phyloP scores from a whole-genome alignment of 2,329 filamentous ascomycete species.

The Ophiocordyceps unilateralis region DNA sequence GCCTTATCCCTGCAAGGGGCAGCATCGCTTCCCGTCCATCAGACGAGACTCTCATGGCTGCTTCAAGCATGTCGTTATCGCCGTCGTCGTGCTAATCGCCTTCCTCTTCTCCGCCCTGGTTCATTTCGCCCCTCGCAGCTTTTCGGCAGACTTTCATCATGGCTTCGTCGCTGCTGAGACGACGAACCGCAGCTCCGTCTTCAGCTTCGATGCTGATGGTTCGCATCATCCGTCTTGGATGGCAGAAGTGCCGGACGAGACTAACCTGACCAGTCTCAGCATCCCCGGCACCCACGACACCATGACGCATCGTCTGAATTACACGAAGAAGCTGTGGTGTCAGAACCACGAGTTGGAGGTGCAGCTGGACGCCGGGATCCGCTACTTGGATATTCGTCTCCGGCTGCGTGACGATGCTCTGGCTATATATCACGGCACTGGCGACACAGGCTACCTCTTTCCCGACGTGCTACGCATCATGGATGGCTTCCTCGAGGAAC shows the following conservation, averaged over 20 bases:
- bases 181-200: conserved; percentile 12
- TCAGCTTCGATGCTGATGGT: conserved; percentile 24
- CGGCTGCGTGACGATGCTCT: conserved; percentile 24
- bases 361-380: conserved; percentile 28
- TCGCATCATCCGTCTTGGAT: conserved; percentile 23
- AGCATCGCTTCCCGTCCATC: too few relatives aligned
- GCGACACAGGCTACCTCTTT: conserved; percentile 26
- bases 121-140: too few relatives aligned
- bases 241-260: conserved; percentile 21
- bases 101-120: too few relatives aligned
- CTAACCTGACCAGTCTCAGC: conserved; percentile 24
- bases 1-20: too few relatives aligned
- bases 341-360: conserved; percentile 27
- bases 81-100: too few relatives aligned
- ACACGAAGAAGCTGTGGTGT: conserved; percentile 20
- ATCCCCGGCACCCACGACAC: conserved; percentile 37
- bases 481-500: conserved; percentile 24
- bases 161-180: not conserved
- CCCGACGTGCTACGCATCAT: conserved; percentile 24
- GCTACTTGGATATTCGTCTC: conserved; percentile 32
- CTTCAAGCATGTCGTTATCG: too few relatives aligned
- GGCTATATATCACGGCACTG: conserved; percentile 28
- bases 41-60: too few relatives aligned
- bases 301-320: conserved; percentile 26
- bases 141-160: not conserved